Conservation (phyloP, 2,329 filamentous ascomycete genomes). For the Apiospora malaysiana region DNA sequence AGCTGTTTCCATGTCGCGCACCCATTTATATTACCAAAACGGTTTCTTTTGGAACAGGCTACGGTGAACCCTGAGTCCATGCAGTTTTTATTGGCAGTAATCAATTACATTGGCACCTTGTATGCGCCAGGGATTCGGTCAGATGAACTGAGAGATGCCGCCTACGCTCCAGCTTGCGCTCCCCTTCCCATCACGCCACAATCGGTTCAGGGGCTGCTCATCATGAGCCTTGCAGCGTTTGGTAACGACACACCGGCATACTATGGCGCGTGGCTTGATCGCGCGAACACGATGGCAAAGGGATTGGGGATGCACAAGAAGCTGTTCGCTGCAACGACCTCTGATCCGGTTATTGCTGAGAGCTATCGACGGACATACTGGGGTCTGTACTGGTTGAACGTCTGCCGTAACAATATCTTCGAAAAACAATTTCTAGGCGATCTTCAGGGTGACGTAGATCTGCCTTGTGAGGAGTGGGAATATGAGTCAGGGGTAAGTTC, state of each 20-base stretch:
- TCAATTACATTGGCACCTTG: constrained; percentile 47
- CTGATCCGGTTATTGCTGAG: constrained; percentile 45
- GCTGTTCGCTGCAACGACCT: constrained; percentile 38
- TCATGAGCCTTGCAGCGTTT: constrained; percentile 39
- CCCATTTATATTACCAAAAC: constrained; percentile 43
- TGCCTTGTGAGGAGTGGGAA: constrained; percentile 49
- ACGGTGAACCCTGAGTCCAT: constrained; percentile 42
- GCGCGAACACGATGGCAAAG: constrained; percentile 39
- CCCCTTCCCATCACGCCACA: constrained; percentile 40
- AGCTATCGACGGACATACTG: constrained; percentile 50
- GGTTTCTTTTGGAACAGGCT: constrained; percentile 39
- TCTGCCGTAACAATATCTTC: constrained; percentile 30
- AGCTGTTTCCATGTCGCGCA: constrained; percentile 42
- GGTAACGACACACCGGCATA: constrained; percentile 39
- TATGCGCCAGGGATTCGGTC: constrained; percentile 39
- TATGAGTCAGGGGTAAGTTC: constrained; percentile 46
- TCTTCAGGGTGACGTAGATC: constrained; percentile 41
- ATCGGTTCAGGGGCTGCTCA: constrained; percentile 41
- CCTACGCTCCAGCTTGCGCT: constrained; percentile 40
- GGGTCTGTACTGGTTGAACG: constrained; percentile 43
- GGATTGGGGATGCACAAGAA: constrained; percentile 43
- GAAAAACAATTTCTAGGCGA: constrained; percentile 33
- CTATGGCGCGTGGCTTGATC: constrained; percentile 36
- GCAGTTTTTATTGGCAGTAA: constrained; percentile 40
- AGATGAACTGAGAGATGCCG: constrained; percentile 39